Evolutionary conservation across 176 grass and related monocot species (phyloP), one percentile per base, ranked within the genome.

Genomic region (Urochloa ruziziensis): DNA sequence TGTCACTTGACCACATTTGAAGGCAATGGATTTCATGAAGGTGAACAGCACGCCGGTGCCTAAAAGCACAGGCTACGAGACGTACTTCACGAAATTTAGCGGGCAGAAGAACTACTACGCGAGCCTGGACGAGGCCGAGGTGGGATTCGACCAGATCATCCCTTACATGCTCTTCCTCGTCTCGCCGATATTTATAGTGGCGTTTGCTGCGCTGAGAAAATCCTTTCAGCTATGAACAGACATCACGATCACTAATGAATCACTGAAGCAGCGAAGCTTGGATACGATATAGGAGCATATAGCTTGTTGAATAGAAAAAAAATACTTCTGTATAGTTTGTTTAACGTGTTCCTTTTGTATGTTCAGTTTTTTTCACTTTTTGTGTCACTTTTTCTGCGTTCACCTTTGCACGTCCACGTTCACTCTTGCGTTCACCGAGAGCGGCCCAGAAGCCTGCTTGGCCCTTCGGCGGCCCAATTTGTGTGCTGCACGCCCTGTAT

Each of bases 1-100:
- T 21, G 57, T 12, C 28, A 18, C 27, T 63, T 62, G 48, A 37
- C 59, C 8, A 25, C 25, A 88, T 30, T 19, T 53, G 24, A 88
- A 98, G 91, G 95, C 95, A 46, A 94, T 94, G 86, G 92, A 95
- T 28, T 89, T 93, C 85, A 88, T 98, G 92, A 98, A 98, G 80
- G 91, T 91, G 1, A 84, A 78, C 27, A 83, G 89, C 58, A 36
- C 82, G 10, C 75, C 91, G 0, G 23, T 88, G 63, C 47, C 89
- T 13, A 76, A 53, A n/a, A 88, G 21, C 76, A 98, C 93, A 10
- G 96, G 93, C 56, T 98, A 88, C 69, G 93, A 95, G 67, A 86
- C 79, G 3, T 98, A 98, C 81, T 98, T 98, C 8, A 89, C 93
- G 77, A 88, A 94, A 23, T 91, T 98, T 21, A 72, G 75, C 4